These are phyloP conservation scores for Suillus decipiens DNA, from an alignment of 768 basidiomycete genomes.

Conservation along the genomic window DNA sequence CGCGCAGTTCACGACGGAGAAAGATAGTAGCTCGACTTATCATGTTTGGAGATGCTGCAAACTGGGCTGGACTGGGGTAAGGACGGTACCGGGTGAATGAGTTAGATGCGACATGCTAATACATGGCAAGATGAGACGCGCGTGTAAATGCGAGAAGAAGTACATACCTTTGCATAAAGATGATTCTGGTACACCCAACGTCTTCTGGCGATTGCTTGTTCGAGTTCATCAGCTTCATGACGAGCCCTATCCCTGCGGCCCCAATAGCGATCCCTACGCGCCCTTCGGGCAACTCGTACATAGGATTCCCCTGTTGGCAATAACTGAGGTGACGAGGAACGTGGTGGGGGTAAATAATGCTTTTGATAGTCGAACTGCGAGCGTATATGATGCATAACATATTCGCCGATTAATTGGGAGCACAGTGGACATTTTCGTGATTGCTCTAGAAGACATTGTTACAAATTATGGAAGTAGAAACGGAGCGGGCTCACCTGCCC, in stretches of 20 bases:
- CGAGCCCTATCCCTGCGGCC: slow-evolving; percentile 52
- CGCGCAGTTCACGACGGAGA: slow-evolving; percentile 79
- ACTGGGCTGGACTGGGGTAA: slow-evolving; percentile 84
- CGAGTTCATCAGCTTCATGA: slow-evolving; percentile 67
- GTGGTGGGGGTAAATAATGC: slow-evolving; percentile 69
- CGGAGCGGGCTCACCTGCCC: slow-evolving; percentile 61
- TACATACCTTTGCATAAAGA: slow-evolving; percentile 80
- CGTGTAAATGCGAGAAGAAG: neutral
- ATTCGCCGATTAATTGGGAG: slow-evolving; percentile 63
- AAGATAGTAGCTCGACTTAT: slow-evolving; percentile 79
- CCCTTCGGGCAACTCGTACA: slow-evolving; percentile 30
- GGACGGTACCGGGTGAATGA: slow-evolving; percentile 84
- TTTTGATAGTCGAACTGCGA: slow-evolving; percentile 82
- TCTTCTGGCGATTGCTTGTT: slow-evolving; percentile 70
- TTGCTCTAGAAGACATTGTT: slow-evolving; percentile 50
- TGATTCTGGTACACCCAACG: slow-evolving; percentile 80
- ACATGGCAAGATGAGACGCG: slow-evolving; percentile 10
- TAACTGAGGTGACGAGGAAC: slow-evolving; percentile 44
- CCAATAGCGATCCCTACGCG: slow-evolving; percentile 51
- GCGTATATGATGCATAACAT: slow-evolving; percentile 79
- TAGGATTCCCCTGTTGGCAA: slow-evolving; percentile 32
- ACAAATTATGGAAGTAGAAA: neutral
- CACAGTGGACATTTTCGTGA: slow-evolving; percentile 81
- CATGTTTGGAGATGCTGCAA: slow-evolving; percentile 73
- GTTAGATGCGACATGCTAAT: slow-evolving; percentile 90